phyloP scores from a whole-genome alignment of 768 basidiomycete genomes.

The Trametes cingulata region DNA sequence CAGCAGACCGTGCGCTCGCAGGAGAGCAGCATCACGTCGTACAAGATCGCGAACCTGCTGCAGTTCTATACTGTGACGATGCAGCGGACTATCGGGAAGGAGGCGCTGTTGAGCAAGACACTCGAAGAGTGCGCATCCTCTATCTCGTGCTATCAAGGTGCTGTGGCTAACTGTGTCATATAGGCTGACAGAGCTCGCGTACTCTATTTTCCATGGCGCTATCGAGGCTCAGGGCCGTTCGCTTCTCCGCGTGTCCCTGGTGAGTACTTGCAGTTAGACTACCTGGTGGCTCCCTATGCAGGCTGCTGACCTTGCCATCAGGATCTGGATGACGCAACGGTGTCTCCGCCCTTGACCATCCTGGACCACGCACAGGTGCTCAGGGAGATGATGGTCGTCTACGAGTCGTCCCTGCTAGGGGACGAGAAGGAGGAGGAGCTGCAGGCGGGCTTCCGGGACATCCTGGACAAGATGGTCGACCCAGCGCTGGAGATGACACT shows the following conservation, averaged over 20 bases:
- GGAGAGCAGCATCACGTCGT: constrained; percentile 89
- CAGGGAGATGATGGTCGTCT: constrained; percentile 86
- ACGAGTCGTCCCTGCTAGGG: constrained; percentile 81
- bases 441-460: constrained; percentile 58
- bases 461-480: constrained; percentile 83
- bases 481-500: constrained; percentile 80
- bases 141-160: neutral
- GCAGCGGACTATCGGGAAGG: constrained; percentile 86
- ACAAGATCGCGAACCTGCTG: constrained; percentile 91
- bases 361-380: constrained; percentile 83
- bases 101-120: constrained; percentile 73
- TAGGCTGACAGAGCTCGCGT: constrained; percentile 80
- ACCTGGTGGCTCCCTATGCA: too few relatives aligned
- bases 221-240: constrained; percentile 83
- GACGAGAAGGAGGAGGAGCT: constrained; percentile 38
- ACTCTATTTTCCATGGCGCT: constrained; percentile 85
- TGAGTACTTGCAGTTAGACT: constrained; percentile 39
- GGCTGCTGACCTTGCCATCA: constrained; percentile 26
- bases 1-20: constrained; percentile 92
- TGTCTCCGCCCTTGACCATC: constrained; percentile 74
- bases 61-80: constrained; percentile 95
- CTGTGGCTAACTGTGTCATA: neutral
- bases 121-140: constrained; percentile 64
- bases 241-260: constrained; percentile 52
- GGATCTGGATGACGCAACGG: constrained; percentile 69